Base-by-base conservation (phyloP, 1,284 basidiomycete genomes). In the Puccinia sorghi region DNA sequence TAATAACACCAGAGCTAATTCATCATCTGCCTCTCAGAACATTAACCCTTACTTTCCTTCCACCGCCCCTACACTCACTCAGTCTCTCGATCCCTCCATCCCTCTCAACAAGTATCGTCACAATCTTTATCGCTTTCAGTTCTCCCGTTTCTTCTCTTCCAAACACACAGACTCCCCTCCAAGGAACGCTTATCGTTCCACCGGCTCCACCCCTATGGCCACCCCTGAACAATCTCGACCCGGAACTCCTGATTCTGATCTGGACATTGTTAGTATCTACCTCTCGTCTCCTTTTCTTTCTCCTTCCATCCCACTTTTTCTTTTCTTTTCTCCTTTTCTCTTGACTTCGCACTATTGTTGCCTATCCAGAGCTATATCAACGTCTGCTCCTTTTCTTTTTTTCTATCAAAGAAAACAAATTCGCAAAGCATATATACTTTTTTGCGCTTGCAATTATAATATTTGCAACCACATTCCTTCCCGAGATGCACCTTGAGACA, bases 21-120 rank as follows among this genome's bases (percentile, higher is more conserved):
- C 50, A n/a, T 32, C 70, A 20, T 25, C 32, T 41, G 32, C 17
- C 22, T n/a, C 12, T 57, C n/a, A 48, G 7, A 57, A 27, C 27
- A 67, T 43, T 37, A 76, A 76, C 48, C 74, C 74, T 56, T 76
- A 76, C 64, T 76, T 76, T 27, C 74, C 74, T n/a, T 59, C 74
- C 22, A 66, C 67, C 74, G 20, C 20, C 41, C 32, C 74, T n/a
- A 52, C 22, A 6, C 63, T 39, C 37, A 39, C n/a, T 11, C 41
- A 52, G 43, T 20, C 72, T 27, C 8, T 27, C 5, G 22, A 32
- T 4, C 48, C 61, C 54, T 56, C 59, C 27, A 13, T 46, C 43
- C 17, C 48, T 37, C 39, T 39, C 50, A 77, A 59, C 43, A 37
- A 12, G 13, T 37, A 69, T 54, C 63, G 43, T 9, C 17, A 37